phyloP scores from a whole-genome alignment of 1,139 yeast species.

The Nakaseomyces sp. region DNA sequence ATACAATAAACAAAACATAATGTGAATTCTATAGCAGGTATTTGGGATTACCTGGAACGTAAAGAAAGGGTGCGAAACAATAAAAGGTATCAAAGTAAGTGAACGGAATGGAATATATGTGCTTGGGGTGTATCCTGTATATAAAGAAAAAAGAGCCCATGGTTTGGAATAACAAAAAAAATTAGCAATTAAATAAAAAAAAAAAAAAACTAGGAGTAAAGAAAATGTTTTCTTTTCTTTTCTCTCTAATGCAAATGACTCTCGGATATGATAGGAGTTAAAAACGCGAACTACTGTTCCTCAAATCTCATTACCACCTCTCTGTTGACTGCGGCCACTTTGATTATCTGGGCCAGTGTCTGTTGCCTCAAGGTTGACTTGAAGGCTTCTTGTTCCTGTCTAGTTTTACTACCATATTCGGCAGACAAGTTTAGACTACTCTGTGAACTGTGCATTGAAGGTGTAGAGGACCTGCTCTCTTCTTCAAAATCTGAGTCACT shows the following conservation, averaged over 20 bases:
- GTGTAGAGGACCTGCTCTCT: conserved; percentile 9
- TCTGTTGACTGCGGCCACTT: conserved; percentile 59
- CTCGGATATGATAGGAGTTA: too few relatives aligned
- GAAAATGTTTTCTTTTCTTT: too few relatives aligned
- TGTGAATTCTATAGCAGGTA: not conserved
- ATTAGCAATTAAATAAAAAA: not conserved
- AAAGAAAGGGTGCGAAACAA: too few relatives aligned
- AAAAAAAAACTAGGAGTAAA: not conserved
- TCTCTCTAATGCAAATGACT: too few relatives aligned
- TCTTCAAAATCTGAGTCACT: conserved; percentile 31
- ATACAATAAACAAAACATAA: not conserved
- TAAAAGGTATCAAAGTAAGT: too few relatives aligned
- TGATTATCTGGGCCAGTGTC: conserved; percentile 67
- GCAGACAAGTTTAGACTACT: conserved; percentile 12
- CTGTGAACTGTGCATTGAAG: conserved; percentile 14
- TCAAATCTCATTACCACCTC: conserved; percentile 40
- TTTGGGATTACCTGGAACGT: too few relatives aligned
- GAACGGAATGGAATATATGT: too few relatives aligned
- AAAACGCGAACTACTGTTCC: not conserved
- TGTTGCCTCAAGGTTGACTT: conserved; percentile 34
- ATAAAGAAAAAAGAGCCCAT: too few relatives aligned
- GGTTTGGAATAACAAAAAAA: not conserved
- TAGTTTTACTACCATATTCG: conserved; percentile 1
- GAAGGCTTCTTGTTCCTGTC: conserved; percentile 15
- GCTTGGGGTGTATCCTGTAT: too few relatives aligned